Evolutionary conservation across 106 monocot genomes (phyloP).

Genomic region (Posidonia australis): DNA sequence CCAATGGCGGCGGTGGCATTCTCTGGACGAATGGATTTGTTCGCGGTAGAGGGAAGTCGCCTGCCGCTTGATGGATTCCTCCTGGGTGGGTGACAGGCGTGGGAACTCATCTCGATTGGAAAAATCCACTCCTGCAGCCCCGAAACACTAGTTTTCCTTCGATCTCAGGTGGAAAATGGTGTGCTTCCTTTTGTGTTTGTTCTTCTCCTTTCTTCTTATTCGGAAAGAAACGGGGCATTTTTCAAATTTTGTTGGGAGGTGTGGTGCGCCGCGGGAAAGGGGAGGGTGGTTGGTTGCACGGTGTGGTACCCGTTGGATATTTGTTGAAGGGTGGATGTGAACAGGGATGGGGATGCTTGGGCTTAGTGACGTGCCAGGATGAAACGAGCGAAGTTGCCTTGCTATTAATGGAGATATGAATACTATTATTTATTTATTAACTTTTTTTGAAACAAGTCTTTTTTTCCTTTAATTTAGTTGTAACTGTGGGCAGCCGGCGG

Average conservation of each 20-base stretch:
- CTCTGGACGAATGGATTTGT: neutral
- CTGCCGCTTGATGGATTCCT: neutral
- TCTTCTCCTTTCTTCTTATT: too few relatives aligned
- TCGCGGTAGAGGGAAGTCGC: neutral
- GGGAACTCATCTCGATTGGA: constrained; percentile 4
- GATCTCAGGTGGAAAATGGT: neutral
- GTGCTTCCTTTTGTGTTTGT: neutral
- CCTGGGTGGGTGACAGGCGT: neutral
- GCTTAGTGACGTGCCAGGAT: too few relatives aligned
- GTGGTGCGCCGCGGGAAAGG: neutral
- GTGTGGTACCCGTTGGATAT: neutral
- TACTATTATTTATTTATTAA: too few relatives aligned
- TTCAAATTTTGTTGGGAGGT: neutral
- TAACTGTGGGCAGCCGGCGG: too few relatives aligned
- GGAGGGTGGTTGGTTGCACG: neutral
- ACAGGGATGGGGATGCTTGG: too few relatives aligned
- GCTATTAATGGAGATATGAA: too few relatives aligned
- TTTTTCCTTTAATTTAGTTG: too few relatives aligned
- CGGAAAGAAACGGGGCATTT: neutral
- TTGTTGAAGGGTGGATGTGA: neutral
- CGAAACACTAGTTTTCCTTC: neutral
- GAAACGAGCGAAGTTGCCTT: too few relatives aligned
- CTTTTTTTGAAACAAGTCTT: too few relatives aligned
- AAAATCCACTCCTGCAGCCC: neutral
- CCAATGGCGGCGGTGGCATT: neutral